phyloP scores from a whole-genome alignment of 495 filamentous ascomycete genomes.

The Penicillium egyptiacum region DNA sequence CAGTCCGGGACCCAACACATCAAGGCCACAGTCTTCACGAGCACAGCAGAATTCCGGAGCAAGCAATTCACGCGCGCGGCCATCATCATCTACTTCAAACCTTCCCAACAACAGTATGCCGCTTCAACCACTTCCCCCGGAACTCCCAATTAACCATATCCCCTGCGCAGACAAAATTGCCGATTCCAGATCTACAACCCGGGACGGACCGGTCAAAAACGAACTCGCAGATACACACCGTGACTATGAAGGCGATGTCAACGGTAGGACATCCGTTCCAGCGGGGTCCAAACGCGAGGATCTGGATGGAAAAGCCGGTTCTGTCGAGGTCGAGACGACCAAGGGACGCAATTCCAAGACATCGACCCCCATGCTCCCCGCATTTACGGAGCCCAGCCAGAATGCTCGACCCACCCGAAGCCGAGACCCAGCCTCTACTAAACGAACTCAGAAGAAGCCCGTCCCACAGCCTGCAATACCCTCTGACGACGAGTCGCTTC shows the following conservation, averaged over 20 bases:
- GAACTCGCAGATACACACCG: slow-evolving; percentile 32
- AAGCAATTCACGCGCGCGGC: slow-evolving; percentile 55
- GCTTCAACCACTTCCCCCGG: neutral
- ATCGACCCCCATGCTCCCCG: slow-evolving; percentile 49
- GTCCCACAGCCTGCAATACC: slow-evolving; percentile 31
- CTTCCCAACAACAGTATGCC: slow-evolving; percentile 35
- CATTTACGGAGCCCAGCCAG: slow-evolving; percentile 40
- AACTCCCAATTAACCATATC: slow-evolving; percentile 8
- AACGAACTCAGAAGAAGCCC: slow-evolving; percentile 70
- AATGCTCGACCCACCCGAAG: slow-evolving; percentile 44
- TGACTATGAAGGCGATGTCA: slow-evolving; percentile 26
- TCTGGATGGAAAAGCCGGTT: slow-evolving; percentile 32
- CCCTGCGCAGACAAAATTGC: slow-evolving; percentile 33
- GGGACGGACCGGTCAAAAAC: slow-evolving; percentile 34
- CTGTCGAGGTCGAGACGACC: slow-evolving; percentile 28
- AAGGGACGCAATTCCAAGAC: slow-evolving; percentile 58
- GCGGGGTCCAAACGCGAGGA: slow-evolving; percentile 35
- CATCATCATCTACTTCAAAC: slow-evolving; percentile 61
- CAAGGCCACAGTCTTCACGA: slow-evolving; percentile 61
- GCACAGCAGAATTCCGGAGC: slow-evolving; percentile 67
- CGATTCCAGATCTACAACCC: slow-evolving; percentile 35
- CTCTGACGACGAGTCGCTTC: slow-evolving; percentile 51
- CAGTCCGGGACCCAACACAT: slow-evolving; percentile 43
- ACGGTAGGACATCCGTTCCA: slow-evolving; percentile 34
- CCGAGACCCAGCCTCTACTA: slow-evolving; percentile 45